phyloP scores from a whole-genome alignment of 2,329 filamentous ascomycete species.

The Aspergillus fischeri region DNA sequence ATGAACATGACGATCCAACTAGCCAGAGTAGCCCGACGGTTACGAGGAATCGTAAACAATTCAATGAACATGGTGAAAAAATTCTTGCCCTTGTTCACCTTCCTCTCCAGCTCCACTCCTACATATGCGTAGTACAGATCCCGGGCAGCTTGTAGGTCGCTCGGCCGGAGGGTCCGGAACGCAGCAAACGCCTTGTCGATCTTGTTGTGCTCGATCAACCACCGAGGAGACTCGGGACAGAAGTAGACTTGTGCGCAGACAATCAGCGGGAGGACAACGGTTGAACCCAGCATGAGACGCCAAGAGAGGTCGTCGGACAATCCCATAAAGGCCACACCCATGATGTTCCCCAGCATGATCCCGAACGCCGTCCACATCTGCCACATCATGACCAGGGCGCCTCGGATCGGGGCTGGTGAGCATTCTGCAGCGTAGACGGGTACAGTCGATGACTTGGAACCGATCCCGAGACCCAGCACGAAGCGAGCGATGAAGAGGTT shows the following conservation, averaged over 20 bases:
- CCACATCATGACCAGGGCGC: constrained; percentile 79
- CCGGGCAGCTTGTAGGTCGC: constrained; percentile 42
- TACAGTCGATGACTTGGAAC: constrained; percentile 68
- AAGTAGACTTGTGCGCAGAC: constrained; percentile 59
- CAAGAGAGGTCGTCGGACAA: constrained; percentile 58
- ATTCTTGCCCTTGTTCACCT: constrained; percentile 48
- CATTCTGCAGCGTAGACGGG: constrained; percentile 75
- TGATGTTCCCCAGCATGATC: constrained; percentile 55
- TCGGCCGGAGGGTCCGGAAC: constrained; percentile 41
- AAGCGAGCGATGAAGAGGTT: constrained; percentile 68
- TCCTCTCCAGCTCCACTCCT: constrained; percentile 58
- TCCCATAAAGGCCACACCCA: constrained; percentile 59
- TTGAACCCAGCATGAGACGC: constrained; percentile 66
- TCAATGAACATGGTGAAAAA: constrained; percentile 55
- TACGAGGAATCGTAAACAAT: constrained; percentile 58
- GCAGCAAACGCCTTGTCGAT: constrained; percentile 41
- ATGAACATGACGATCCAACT: constrained; percentile 64
- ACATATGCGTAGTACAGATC: constrained; percentile 46
- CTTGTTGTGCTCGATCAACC: constrained; percentile 44
- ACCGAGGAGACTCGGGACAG: constrained; percentile 53
- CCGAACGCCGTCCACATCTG: constrained; percentile 56
- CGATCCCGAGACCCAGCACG: constrained; percentile 72
- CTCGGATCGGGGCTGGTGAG: constrained; percentile 64
- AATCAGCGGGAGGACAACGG: constrained; percentile 58
- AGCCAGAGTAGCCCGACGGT: constrained; percentile 58